These are phyloP conservation scores for Neocatenulostroma microsporum DNA, from an alignment of 2,329 filamentous ascomycete species.

Conservation along the genomic window DNA sequence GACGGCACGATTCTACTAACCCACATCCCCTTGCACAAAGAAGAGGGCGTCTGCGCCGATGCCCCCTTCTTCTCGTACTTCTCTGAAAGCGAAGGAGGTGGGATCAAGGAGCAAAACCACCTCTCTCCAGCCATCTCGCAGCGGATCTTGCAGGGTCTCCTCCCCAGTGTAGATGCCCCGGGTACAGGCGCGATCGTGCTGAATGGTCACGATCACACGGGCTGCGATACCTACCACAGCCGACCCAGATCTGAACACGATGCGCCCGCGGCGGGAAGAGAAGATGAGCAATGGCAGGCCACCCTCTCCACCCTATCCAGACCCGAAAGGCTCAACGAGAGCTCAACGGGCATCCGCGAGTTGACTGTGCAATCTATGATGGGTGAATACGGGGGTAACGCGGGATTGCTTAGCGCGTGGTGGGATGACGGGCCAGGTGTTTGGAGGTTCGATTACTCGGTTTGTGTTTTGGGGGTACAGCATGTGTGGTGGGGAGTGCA, in stretches of 20 bases:
- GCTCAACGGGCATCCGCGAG: conserved; percentile 62
- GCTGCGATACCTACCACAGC: conserved; percentile 83
- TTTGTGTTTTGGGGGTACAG: conserved; percentile 73
- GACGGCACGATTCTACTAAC: conserved; percentile 85
- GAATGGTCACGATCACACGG: conserved; percentile 91
- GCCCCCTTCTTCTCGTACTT: conserved; percentile 77
- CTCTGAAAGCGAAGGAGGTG: conserved; percentile 49
- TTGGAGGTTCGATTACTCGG: conserved; percentile 75
- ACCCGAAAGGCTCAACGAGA: conserved; percentile 9
- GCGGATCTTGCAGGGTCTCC: conserved; percentile 73
- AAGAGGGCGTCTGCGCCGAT: conserved; percentile 73
- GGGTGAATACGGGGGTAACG: conserved; percentile 90
- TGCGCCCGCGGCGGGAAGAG: no score
- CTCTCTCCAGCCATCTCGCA: conserved; percentile 62
- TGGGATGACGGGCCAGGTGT: conserved; percentile 65
- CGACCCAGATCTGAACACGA: no score
- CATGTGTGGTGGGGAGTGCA: conserved; percentile 94
- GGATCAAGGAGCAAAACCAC: conserved; percentile 85
- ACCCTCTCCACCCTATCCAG: conserved; percentile 5
- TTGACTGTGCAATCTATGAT: conserved; percentile 97
- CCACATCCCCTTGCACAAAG: conserved; percentile 85
- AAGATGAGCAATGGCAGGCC: no score
- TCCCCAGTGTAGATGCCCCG: conserved; percentile 62
- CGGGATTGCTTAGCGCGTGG: conserved; percentile 81
- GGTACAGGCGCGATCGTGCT: conserved; percentile 72